These are phyloP conservation scores for Spathaspora gorwiae DNA, from an alignment of 805 yeast species.

Conservation along the genomic window DNA sequence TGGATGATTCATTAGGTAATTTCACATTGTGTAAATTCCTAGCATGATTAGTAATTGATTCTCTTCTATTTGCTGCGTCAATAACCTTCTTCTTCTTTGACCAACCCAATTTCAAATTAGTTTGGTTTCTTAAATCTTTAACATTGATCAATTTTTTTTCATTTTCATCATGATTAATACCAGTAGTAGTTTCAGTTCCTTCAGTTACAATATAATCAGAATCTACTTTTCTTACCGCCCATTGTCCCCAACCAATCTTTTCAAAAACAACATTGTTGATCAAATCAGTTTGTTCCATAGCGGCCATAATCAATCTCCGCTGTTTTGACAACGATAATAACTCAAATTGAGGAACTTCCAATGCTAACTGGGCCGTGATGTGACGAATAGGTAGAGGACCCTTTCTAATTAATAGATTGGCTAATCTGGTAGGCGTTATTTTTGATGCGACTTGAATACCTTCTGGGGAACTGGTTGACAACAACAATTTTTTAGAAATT, in stretches of 20 bases:
- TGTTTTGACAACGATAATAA: slow-evolving; percentile 80
- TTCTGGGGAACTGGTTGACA: slow-evolving; percentile 79
- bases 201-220: slow-evolving; percentile 45
- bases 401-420: slow-evolving; percentile 59
- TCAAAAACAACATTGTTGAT: slow-evolving; percentile 69
- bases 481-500: slow-evolving; percentile 11
- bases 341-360: slow-evolving; percentile 75
- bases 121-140: slow-evolving; percentile 30
- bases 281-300: slow-evolving; percentile 69
- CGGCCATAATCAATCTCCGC: slow-evolving; percentile 84
- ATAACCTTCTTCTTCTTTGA: slow-evolving; percentile 24
- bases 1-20: slow-evolving; percentile 38
- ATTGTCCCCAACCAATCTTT: slow-evolving; percentile 97
- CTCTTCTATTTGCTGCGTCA: slow-evolving; percentile 30
- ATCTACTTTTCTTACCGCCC: slow-evolving; percentile 69
- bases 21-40: slow-evolving; percentile 43
- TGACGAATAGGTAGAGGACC: slow-evolving; percentile 92
- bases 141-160: slow-evolving; percentile 15
- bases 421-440: slow-evolving; percentile 75
- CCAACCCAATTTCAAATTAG: slow-evolving; percentile 37
- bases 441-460: slow-evolving; percentile 84
- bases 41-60: slow-evolving; percentile 46
- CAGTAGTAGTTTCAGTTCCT: slow-evolving; percentile 26
- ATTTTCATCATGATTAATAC: background rate
- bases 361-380: slow-evolving; percentile 71